Evolutionary conservation across 2,329 filamentous ascomycete species (phyloP), one percentile per base, ranked within the genome.

Genomic region (Periconia macrospinosa): DNA sequence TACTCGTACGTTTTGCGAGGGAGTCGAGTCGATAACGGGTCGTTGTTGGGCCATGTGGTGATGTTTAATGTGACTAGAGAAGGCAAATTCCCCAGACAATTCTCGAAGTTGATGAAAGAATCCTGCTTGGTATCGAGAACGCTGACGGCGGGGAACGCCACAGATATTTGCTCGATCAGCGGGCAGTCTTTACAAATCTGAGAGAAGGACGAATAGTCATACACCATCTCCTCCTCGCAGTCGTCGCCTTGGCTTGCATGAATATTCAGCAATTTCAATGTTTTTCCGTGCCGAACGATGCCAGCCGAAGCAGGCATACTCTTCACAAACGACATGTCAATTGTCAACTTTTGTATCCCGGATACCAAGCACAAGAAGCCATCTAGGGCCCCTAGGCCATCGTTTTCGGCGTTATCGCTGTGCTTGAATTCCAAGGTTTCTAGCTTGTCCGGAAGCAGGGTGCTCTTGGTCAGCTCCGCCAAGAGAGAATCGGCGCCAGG

Each of bases 31-130:
- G 74, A 71, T 2, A 69, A 74, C 1, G 75, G 75, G 40, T 67
- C 71, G 56, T 77, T 78, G 19, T 61, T 78, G 6, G 79, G 79
- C 76, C 78, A 81, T 5, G 75, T 78, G 0, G 76, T 78, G 56
- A 81, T 76, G 54, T 81, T 78, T 17, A 81, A 64, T 0, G 78
- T 79, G 5, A 76, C 68, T 9, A 81, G 66, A 30, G 75, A 61
- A 10, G 66, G 62, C 13, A 81, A 63, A 17, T 75, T 66, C 19
- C 68, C 69, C 1, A 75, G 57, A 41, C 71, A 75, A 42, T 67
- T 71, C 67, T 75, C 48, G 49, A 75, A 79, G 18, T 72, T 66
- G 54, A 70, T 62, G 62, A 79, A 80, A n/a, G 72, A 71, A 15
- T 75, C 71, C 45, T 68, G 74, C 47, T 75, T 76, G 35, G 57